These are phyloP conservation scores for Corynascus novoguineensis DNA, from an alignment of 495 filamentous ascomycete genomes.

Conservation along the genomic window DNA sequence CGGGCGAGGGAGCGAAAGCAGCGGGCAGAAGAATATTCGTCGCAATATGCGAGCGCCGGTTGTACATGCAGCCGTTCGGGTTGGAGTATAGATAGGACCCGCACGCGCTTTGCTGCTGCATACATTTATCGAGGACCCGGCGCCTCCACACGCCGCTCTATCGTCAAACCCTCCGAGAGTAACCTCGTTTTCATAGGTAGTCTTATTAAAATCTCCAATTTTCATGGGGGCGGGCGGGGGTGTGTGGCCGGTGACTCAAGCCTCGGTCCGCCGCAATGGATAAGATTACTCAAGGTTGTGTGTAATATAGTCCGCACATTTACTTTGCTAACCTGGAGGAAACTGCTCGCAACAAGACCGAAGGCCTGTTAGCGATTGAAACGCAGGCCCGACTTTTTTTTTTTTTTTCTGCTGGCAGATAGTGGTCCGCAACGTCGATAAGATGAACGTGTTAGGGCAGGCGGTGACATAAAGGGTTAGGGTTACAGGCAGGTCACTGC, in stretches of 20 bases:
- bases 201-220: no score
- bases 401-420: slow-evolving; percentile 4
- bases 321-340: no score
- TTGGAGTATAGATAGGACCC: neutral
- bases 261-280: neutral
- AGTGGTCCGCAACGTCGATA: neutral
- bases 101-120: neutral
- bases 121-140: neutral
- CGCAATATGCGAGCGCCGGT: neutral
- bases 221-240: neutral
- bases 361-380: neutral
- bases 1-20: neutral
- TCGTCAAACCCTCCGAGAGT: neutral
- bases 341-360: neutral
- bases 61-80: neutral
- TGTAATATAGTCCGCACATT: no score
- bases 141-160: neutral
- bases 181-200: neutral
- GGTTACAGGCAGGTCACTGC: neutral
- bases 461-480: slow-evolving; percentile 2
- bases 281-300: no score
- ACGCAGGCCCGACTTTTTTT: neutral
- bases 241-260: slow-evolving; percentile 1
- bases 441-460: neutral
- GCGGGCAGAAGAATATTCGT: neutral